These are phyloP conservation scores for Ilyonectria destructans DNA, from an alignment of 2,329 filamentous ascomycete genomes.

Conservation along the genomic window DNA sequence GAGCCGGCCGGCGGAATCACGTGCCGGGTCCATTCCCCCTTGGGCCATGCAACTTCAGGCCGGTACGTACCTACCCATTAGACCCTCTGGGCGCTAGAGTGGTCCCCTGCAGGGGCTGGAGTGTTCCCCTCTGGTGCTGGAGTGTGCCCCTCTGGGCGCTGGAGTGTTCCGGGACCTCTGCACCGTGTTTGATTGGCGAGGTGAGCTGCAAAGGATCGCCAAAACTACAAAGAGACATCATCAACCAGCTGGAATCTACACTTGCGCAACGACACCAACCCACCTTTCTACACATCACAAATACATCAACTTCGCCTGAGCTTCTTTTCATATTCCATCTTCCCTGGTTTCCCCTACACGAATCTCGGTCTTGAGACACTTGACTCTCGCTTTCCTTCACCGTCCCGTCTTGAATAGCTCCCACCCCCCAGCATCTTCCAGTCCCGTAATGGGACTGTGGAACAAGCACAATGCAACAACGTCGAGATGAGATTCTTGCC, in stretches of 20 bases:
- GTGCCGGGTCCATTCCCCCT: constrained; percentile 36
- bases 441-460: constrained; percentile 66
- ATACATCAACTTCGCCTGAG: not conserved
- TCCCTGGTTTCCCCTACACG: not conserved
- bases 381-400: constrained; percentile 9
- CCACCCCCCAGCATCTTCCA: constrained; percentile 38
- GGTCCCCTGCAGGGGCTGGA: constrained; percentile 28
- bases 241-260: constrained; percentile 11
- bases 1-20: constrained; percentile 48
- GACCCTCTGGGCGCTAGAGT: not conserved
- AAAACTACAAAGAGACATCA: constrained; percentile 20
- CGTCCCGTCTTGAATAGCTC: constrained; percentile 41
- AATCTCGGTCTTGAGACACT: constrained; percentile 5
- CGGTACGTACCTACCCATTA: constrained; percentile 26
- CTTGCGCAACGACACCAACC: constrained; percentile 3
- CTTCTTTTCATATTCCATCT: not conserved
- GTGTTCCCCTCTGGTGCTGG: not conserved
- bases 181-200: constrained; percentile 29
- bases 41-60: constrained; percentile 1
- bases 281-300: constrained; percentile 10
- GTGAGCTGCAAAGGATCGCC: constrained; percentile 16
- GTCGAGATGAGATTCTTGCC: constrained; percentile 94
- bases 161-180: constrained; percentile 15
- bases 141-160: not conserved
- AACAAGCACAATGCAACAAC: constrained; percentile 77